Evolutionary conservation across 768 basidiomycete genomes (phyloP).

Genomic region (Coprinellus aureogranulatus): DNA sequence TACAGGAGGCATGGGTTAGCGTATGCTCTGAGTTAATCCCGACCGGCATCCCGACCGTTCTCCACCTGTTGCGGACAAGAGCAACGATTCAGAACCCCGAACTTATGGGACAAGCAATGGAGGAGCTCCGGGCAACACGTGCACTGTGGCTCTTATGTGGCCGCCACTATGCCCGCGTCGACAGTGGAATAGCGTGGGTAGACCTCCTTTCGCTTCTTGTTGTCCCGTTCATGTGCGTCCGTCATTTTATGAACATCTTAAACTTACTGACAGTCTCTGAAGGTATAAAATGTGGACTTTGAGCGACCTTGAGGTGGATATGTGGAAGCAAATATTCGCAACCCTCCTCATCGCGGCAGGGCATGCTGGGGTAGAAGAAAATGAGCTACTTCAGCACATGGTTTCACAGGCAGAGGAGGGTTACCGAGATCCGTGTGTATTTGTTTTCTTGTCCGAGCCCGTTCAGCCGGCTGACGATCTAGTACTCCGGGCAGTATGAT

Average conservation of each 20-base stretch:
- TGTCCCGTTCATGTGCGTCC: slow-evolving; percentile 46
- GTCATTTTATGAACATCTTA: neutral
- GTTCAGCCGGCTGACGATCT: neutral
- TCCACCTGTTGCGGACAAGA: slow-evolving; percentile 31
- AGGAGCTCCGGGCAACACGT: neutral
- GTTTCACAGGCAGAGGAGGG: neutral
- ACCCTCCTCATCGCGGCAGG: neutral
- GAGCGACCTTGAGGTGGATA: neutral
- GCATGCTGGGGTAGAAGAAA: neutral
- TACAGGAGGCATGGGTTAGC: slow-evolving; percentile 44
- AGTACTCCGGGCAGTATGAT: neutral
- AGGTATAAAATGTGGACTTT: neutral
- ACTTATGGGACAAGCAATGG: slow-evolving; percentile 22
- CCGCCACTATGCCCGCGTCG: slow-evolving; percentile 27
- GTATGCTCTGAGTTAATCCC: slow-evolving; percentile 50
- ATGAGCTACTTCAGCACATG: neutral
- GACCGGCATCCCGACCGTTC: slow-evolving; percentile 36
- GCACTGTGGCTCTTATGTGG: neutral
- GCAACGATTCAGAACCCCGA: slow-evolving; percentile 23
- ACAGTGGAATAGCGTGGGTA: slow-evolving; percentile 31
- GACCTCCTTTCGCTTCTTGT: slow-evolving; percentile 42
- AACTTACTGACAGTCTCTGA: neutral
- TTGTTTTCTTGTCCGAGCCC: neutral
- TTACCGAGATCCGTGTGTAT: neutral
- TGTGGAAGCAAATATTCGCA: neutral